A percentile compares a stretch with the other conserved stretches of the same genome.
Conservation (phyloP, 257 asterid genomes). For the Salvia rosmarinus region DNA sequence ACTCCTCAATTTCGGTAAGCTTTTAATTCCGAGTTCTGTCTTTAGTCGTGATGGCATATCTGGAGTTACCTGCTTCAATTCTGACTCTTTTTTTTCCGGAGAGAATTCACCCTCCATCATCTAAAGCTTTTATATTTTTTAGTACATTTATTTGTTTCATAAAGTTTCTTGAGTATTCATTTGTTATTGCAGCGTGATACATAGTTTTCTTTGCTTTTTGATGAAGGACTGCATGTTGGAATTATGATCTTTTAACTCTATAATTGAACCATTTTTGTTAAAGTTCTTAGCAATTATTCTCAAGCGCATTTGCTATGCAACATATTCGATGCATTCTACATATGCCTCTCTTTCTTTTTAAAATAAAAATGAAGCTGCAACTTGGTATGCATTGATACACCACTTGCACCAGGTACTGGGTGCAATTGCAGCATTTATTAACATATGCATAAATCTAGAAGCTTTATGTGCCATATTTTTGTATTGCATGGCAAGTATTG, state of each 20-base stretch:
- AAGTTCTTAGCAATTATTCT: background rate
- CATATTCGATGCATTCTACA: background rate
- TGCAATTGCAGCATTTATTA: constrained; percentile 12
- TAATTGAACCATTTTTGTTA: constrained; percentile 1
- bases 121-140: constrained; percentile 7
- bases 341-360: background rate
- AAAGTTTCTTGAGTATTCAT: background rate
- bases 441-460: background rate
- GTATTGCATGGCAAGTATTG: constrained; percentile 8
- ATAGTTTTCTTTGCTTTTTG: constrained; percentile 3
- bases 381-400: background rate
- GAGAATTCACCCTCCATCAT: background rate
- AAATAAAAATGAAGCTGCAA: background rate
- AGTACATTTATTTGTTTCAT: background rate
- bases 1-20: constrained; percentile 70
- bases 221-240: constrained; percentile 15
- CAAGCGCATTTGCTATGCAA: background rate
- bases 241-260: background rate
- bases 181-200: constrained; percentile 2
- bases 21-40: constrained; percentile 29
- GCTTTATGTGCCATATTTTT: background rate
- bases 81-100: background rate
- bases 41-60: constrained; percentile 16
- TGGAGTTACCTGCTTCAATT: background rate
- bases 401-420: background rate